Conservation (phyloP, 257 asterid genomes). For the Ballota nigra region DNA sequence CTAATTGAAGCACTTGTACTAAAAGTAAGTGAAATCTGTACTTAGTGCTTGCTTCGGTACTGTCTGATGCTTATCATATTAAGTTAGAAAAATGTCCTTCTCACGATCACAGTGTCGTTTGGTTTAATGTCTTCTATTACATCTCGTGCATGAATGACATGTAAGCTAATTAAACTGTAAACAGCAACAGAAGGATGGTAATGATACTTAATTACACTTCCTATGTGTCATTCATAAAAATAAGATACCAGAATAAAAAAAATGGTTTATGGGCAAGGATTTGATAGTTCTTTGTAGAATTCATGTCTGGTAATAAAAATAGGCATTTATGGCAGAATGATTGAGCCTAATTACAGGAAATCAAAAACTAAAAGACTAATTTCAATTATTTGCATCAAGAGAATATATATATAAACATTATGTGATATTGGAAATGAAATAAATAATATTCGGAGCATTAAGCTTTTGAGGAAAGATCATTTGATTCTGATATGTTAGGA, state of each 20-base stretch:
- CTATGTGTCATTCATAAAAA: too few relatives aligned
- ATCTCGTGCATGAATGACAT: not conserved
- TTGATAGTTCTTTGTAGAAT: not conserved
- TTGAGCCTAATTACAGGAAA: not conserved
- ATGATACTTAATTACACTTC: not conserved
- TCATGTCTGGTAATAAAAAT: not conserved
- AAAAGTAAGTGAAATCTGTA: not conserved
- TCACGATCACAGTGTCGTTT: not conserved
- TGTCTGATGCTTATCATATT: not conserved
- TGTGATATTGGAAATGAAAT: constrained; percentile 12
- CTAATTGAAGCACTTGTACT: constrained; percentile 26
- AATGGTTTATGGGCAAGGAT: not conserved
- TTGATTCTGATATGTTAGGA: constrained; percentile 60
- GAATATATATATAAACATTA: not conserved
- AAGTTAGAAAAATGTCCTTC: not conserved
- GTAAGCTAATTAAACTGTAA: not conserved
- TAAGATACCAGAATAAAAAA: not conserved
- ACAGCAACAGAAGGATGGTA: not conserved
- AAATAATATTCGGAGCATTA: constrained; percentile 30
- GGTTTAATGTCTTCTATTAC: not conserved
- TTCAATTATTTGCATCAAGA: not conserved
- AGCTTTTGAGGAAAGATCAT: constrained; percentile 44
- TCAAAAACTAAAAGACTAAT: not conserved
- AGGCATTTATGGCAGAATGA: not conserved
- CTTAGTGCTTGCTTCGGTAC: not conserved